A percentile compares a stretch with the other conserved stretches of the same genome.
phyloP scores from a whole-genome alignment of 345 rosid species.

The Gossypium bickii region DNA sequence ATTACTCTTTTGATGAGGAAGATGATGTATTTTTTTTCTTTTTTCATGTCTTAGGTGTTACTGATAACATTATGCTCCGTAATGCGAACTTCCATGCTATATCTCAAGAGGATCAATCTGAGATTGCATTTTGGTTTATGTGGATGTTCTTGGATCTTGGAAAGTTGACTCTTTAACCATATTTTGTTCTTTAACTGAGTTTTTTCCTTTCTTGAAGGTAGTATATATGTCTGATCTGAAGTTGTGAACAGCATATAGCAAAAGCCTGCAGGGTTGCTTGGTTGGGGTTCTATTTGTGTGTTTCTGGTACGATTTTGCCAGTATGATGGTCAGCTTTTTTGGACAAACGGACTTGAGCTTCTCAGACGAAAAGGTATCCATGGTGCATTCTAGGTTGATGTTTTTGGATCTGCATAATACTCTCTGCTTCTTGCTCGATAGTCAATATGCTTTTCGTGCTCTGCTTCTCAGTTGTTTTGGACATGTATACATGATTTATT shows the following conservation, averaged over 20 bases:
- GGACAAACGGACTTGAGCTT: background rate
- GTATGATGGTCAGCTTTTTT: background rate
- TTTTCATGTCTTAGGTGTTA: slow-evolving; percentile 12
- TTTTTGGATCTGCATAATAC: background rate
- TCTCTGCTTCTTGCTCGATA: background rate
- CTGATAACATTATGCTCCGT: slow-evolving; percentile 4
- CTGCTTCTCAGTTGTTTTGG: background rate
- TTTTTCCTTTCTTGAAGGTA: background rate
- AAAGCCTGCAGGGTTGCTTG: background rate
- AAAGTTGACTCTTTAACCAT: slow-evolving; percentile 1
- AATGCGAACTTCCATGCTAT: background rate
- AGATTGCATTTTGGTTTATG: slow-evolving; percentile 18
- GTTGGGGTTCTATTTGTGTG: background rate
- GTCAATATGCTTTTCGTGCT: background rate
- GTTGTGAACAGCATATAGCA: slow-evolving; percentile 1
- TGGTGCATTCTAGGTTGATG: background rate
- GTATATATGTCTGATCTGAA: background rate
- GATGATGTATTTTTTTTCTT: slow-evolving; percentile 11
- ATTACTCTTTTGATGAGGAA: slow-evolving; percentile 11
- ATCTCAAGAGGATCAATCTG: background rate
- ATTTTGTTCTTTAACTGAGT: background rate
- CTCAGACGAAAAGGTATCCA: background rate
- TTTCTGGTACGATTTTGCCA: too few species aligned
- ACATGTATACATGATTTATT: background rate
- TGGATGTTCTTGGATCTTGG: slow-evolving; percentile 14